These are phyloP conservation scores for Durotheca rogersii DNA, from an alignment of 495 filamentous ascomycete genomes.

Conservation along the genomic window DNA sequence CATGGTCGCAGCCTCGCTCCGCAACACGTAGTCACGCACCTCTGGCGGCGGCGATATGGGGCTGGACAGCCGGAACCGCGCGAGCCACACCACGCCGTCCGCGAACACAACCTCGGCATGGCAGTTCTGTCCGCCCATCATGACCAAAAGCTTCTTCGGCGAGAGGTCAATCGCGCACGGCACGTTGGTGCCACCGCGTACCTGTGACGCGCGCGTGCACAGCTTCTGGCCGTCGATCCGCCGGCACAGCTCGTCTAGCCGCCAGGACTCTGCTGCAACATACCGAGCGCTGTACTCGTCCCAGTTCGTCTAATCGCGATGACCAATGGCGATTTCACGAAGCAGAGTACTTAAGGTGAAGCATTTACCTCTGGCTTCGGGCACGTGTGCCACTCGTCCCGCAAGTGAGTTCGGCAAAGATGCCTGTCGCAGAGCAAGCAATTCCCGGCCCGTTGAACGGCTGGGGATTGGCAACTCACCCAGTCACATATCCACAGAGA, in stretches of 20 bases:
- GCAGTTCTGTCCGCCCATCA: conserved; percentile 32
- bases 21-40: conserved; percentile 27
- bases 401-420: conserved; percentile 23
- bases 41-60: conserved; percentile 8
- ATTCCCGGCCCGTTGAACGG: conserved; percentile 26
- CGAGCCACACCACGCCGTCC: conserved; percentile 37
- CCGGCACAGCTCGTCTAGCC: conserved; percentile 11
- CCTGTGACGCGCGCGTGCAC: conserved; percentile 20
- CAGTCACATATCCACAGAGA: conserved; percentile 27
- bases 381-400: conserved; percentile 21
- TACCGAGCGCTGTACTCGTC: conserved; percentile 9
- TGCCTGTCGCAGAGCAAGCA: conserved; percentile 27
- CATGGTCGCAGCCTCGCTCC: conserved; percentile 44
- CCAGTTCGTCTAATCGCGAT: conserved; percentile 22
- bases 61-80: conserved; percentile 26
- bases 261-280: conserved; percentile 18
- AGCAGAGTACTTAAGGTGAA: background rate
- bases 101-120: conserved; percentile 33
- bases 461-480: conserved; percentile 21
- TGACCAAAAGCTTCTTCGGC: conserved; percentile 10
- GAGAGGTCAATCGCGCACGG: conserved; percentile 18
- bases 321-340: background rate
- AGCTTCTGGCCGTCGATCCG: conserved; percentile 13
- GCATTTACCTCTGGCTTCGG: conserved; percentile 24
- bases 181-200: no score